phyloP scores from a whole-genome alignment of 257 asterid genomes.

The Solanum okadae region DNA sequence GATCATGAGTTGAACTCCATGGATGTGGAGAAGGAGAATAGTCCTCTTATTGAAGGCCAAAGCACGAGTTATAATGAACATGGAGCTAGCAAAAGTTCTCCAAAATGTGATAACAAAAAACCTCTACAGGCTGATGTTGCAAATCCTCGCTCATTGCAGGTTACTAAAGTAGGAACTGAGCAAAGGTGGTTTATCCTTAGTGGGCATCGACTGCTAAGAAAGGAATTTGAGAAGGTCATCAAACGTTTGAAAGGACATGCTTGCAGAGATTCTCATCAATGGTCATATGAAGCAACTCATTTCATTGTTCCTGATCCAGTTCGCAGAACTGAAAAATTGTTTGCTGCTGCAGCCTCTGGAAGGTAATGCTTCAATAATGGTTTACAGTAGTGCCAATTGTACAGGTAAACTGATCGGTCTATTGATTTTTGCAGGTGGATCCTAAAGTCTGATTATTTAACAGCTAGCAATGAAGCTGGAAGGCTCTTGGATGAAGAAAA shows the following conservation, averaged over 20 bases:
- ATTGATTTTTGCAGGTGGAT: conserved; percentile 69
- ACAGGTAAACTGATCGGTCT: background rate
- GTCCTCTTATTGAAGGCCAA: background rate
- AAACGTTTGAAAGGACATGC: conserved; percentile 55
- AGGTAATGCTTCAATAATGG: conserved; percentile 33
- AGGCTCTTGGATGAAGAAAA: conserved; percentile 62
- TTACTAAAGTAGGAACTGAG: conserved; percentile 16
- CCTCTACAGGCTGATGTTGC: conserved; percentile 6
- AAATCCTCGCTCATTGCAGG: background rate
- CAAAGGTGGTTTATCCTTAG: conserved; percentile 65
- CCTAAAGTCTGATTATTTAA: conserved; percentile 73
- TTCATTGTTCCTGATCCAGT: conserved; percentile 76
- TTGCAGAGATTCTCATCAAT: conserved; percentile 85
- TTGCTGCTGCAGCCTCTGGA: conserved; percentile 98
- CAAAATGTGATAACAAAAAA: conserved; percentile 3
- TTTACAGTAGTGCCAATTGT: background rate
- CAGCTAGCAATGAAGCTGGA: conserved; percentile 76
- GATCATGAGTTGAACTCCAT: conserved; percentile 18
- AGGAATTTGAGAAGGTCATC: conserved; percentile 78
- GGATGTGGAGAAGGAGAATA: conserved; percentile 42
- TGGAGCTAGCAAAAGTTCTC: conserved; percentile 8
- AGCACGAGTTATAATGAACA: conserved; percentile 8
- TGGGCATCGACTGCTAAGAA: conserved; percentile 76
- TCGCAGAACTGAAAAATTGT: conserved; percentile 80
- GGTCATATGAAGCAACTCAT: conserved; percentile 77